Base-by-base conservation (phyloP, 2,329 filamentous ascomycete species). In the Alternaria viburni region DNA sequence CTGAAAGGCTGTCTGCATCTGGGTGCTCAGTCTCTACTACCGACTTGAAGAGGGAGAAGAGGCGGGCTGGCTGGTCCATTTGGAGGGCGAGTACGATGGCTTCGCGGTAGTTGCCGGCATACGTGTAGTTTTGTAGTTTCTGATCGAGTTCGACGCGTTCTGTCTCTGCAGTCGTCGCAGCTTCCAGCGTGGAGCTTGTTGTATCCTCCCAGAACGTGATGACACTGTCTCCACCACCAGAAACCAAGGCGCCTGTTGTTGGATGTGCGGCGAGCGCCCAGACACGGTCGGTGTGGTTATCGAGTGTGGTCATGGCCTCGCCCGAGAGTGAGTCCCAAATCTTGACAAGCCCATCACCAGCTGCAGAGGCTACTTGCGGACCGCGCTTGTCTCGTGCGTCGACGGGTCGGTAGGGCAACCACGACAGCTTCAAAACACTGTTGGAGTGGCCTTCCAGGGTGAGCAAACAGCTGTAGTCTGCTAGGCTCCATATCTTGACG, bases 391-490 rank as follows among this genome's bases (percentile, higher is more conserved):
- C 77, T 30, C 78, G 77, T 13, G 76, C 71, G 54, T 79, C 77
- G 23, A 79, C 68, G 3, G 74, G 73, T 6, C 73, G 81, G 55
- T 86, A 83, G 2, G 87, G 87, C 5, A 99, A 85, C 96, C 96
- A 99, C 4, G 92, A 87, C 3, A 97, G 92, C 81, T 98, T 98
- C 30, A 99, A 84, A 3, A 99, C 92, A 72, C 92, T 97, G 82
- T 98, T 96, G 6, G 93, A 95, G 80, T 99, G 96, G 0, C 96
- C 96, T 80, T 99, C 96, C 59, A 98, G 96, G 0, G 96, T 98
- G 61, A 95, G 86, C 49, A 99, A 83, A 80, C 96, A 99, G 69
- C 89, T 93, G 81, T 97, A 99, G 80, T 97, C 94, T 3, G 90
- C 87, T 65, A 99, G 84, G 77, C 88, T 97, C 96, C 96, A 99